Conservation (phyloP, 1,284 basidiomycete species). For the Filobasidium uniguttulatum region DNA sequence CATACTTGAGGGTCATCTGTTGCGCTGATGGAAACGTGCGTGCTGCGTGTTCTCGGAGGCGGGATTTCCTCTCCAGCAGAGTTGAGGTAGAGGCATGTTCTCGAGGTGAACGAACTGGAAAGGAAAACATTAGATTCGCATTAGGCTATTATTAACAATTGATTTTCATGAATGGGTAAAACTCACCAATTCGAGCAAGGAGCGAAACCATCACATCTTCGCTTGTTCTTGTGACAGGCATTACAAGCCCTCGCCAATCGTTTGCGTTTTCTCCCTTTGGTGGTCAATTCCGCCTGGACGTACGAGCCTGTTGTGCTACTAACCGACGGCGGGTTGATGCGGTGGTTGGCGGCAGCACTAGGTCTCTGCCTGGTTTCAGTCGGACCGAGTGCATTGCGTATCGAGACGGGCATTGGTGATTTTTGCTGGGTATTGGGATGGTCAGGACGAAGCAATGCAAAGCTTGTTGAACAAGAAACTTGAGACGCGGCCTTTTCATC, state of each 20-base stretch:
- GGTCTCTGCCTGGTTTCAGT: no score
- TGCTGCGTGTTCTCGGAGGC: constrained; percentile 32
- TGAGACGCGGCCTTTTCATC: no score
- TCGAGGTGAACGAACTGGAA: constrained; percentile 31
- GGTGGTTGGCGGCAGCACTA: no score
- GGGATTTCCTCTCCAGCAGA: constrained; percentile 34
- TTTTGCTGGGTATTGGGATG: no score
- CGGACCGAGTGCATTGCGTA: no score
- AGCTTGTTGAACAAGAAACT: no score
- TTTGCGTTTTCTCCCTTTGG: constrained; percentile 35
- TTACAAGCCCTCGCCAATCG: constrained; percentile 36
- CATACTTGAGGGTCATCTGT: no score
- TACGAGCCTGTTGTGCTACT: no score
- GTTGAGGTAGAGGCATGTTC: constrained; percentile 38
- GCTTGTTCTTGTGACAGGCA: constrained; percentile 41
- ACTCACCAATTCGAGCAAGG: constrained; percentile 39
- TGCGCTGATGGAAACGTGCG: constrained; percentile 22
- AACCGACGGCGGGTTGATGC: no score
- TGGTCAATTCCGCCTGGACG: constrained; percentile 37
- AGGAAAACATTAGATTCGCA: neutral
- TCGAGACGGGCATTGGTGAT: no score
- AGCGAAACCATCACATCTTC: constrained; percentile 41
- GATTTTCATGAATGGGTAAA: neutral
- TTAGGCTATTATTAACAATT: no score
- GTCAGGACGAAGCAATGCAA: no score